phyloP scores from a whole-genome alignment of 1,139 yeast species.

The Suzukiozyma palmioleophila region DNA sequence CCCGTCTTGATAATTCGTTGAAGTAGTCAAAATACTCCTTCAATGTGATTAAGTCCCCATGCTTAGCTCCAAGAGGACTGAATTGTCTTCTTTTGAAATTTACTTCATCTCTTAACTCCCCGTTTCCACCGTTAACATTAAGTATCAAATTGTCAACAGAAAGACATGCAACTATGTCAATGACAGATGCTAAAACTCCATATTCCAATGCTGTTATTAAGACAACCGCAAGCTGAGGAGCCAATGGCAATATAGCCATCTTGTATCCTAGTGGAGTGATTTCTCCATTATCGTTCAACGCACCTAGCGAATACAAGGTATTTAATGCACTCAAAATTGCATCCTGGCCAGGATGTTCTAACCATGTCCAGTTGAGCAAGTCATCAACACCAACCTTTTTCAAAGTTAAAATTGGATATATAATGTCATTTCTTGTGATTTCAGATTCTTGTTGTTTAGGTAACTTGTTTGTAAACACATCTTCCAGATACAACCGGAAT shows the following conservation, averaged over 20 bases:
- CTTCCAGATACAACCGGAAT: conserved; percentile 75
- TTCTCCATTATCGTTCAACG: conserved; percentile 70
- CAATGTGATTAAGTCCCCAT: conserved; percentile 81
- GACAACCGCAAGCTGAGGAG: conserved; percentile 91
- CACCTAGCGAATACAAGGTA: conserved; percentile 73
- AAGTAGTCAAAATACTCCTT: conserved; percentile 73
- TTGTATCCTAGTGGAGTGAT: conserved; percentile 74
- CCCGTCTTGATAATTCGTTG: conserved; percentile 38
- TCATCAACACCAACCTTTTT: conserved; percentile 83
- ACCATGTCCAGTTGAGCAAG: conserved; percentile 84
- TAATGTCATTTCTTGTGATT: conserved; percentile 79
- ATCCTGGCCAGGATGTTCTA: conserved; percentile 82
- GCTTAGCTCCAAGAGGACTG: conserved; percentile 63
- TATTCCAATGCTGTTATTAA: conserved; percentile 62
- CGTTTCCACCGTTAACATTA: conserved; percentile 57
- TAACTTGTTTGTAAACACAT: conserved; percentile 50
- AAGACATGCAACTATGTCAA: conserved; percentile 88
- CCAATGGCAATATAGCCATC: conserved; percentile 86
- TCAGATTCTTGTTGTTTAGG: conserved; percentile 89
- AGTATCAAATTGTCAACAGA: conserved; percentile 85
- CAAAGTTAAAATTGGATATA: conserved; percentile 77
- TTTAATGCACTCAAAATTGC: conserved; percentile 73
- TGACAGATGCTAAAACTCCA: conserved; percentile 59
- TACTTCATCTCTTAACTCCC: conserved; percentile 79
- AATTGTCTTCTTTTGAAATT: conserved; percentile 55